A percentile compares a stretch with the other conserved stretches of the same genome.
Evolutionary conservation across 495 filamentous ascomycete genomes (phyloP).

Genomic region (Staphylotrichum longicolle): DNA sequence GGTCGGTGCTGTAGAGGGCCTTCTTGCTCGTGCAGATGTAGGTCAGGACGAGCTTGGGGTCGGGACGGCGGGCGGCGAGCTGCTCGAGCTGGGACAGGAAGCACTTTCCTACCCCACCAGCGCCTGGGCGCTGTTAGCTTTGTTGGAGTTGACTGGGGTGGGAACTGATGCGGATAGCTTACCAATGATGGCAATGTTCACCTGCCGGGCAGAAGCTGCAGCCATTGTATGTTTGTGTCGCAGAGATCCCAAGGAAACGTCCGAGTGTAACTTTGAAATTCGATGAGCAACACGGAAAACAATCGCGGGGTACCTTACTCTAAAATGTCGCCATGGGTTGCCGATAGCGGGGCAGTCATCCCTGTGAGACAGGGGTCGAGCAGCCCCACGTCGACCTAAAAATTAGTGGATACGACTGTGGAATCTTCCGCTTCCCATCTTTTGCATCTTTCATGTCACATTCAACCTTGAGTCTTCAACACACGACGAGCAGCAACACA

Average conservation of each 20-base stretch:
- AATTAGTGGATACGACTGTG: not conserved
- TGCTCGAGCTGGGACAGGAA: slow-evolving; percentile 77
- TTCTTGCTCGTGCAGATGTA: slow-evolving; percentile 79
- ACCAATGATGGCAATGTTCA: slow-evolving; percentile 39
- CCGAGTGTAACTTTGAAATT: not conserved
- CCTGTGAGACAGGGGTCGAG: not conserved
- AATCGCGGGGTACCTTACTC: slow-evolving; percentile 12
- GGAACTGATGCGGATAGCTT: slow-evolving; percentile 1
- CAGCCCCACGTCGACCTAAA: not conserved
- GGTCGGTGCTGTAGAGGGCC: slow-evolving; percentile 63
- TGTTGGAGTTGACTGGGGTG: not conserved
- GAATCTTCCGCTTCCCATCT: not conserved
- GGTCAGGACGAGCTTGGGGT: slow-evolving; percentile 64
- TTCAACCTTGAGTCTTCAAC: not conserved
- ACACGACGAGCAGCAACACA: slow-evolving; percentile 6
- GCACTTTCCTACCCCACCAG: slow-evolving; percentile 86
- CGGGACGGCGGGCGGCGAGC: slow-evolving; percentile 54
- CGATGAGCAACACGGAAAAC: not conserved
- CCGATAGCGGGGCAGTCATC: slow-evolving; percentile 31
- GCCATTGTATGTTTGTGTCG: slow-evolving; percentile 25
- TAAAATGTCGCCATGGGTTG: slow-evolving; percentile 17
- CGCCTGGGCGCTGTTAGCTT: slow-evolving; percentile 54
- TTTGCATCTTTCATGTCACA: not conserved
- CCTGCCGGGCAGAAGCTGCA: slow-evolving; percentile 28
- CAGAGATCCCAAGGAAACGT: not conserved